These are phyloP conservation scores for Mitragyna speciosa DNA, from an alignment of 257 asterid species.

Conservation along the genomic window DNA sequence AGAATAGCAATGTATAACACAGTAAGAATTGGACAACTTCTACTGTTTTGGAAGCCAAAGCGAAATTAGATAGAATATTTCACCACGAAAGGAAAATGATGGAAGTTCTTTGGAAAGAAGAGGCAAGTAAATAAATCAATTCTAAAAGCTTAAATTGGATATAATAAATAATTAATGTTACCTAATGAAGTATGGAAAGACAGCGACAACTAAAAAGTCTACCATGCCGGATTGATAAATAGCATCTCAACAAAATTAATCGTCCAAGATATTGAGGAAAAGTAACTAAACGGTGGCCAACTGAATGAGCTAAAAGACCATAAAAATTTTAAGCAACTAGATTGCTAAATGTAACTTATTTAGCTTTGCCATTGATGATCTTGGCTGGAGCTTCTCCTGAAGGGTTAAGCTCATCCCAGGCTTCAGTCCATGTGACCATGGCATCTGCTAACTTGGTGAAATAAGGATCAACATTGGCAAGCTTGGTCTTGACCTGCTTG, in stretches of 20 bases:
- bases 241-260: constrained; percentile 23
- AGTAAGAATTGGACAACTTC: no score
- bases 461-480: constrained; percentile 50
- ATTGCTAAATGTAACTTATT: constrained; percentile 32
- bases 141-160: neutral
- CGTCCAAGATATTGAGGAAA: constrained; percentile 6
- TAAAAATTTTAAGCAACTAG: no score
- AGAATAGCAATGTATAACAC: no score
- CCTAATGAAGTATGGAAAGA: constrained; percentile 10
- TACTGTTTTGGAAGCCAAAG: no score
- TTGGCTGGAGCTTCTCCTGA: constrained; percentile 31
- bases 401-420: constrained; percentile 91
- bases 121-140: neutral
- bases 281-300: constrained; percentile 15
- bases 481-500: constrained; percentile 64
- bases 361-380: constrained; percentile 33
- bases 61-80: no score
- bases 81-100: no score
- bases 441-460: constrained; percentile 73
- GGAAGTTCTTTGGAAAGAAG: no score
- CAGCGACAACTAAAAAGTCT: constrained; percentile 23
- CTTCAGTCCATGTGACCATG: constrained; percentile 83
- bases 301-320: constrained; percentile 10
- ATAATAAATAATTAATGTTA: constrained; percentile 20
- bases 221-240: constrained; percentile 20